Evolutionary conservation across 495 filamentous ascomycete genomes (phyloP).

Genomic region (Lophiostoma macrostomum): DNA sequence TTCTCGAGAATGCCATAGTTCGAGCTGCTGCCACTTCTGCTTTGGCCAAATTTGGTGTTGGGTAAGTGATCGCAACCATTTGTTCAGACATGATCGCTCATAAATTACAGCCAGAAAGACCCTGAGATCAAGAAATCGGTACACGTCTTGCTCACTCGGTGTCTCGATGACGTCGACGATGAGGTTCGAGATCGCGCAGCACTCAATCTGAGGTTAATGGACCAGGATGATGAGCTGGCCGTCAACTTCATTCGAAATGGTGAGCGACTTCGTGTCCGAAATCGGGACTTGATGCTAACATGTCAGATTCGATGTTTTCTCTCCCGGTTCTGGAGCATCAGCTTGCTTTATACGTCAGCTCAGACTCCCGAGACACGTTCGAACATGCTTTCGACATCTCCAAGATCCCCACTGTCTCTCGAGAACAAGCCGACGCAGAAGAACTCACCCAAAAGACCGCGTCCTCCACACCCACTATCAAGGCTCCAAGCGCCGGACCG

Average conservation of each 20-base stretch:
- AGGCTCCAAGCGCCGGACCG: slow-evolving; percentile 83
- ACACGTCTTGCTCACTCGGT: slow-evolving; percentile 84
- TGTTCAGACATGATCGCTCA: not conserved
- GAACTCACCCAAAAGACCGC: slow-evolving; percentile 95
- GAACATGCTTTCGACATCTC: slow-evolving; percentile 82
- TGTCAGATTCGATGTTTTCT: slow-evolving; percentile 76
- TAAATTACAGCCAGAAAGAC: slow-evolving; percentile 64
- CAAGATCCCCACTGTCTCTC: slow-evolving; percentile 87
- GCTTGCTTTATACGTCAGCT: slow-evolving; percentile 95
- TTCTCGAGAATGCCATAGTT: slow-evolving; percentile 94
- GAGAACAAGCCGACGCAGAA: slow-evolving; percentile 95
- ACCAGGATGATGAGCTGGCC: slow-evolving; percentile 75
- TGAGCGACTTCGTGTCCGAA: slow-evolving; percentile 44
- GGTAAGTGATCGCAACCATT: slow-evolving; percentile 35
- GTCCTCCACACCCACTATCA: slow-evolving; percentile 86
- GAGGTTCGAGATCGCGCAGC: slow-evolving; percentile 96
- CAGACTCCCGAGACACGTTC: slow-evolving; percentile 80
- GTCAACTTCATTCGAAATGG: slow-evolving; percentile 87
- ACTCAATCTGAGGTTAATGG: slow-evolving; percentile 84
- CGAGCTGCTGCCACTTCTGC: slow-evolving; percentile 94
- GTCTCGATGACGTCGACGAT: slow-evolving; percentile 95
- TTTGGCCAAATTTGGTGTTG: slow-evolving; percentile 93
- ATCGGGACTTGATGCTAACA: not conserved
- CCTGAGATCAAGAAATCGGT: slow-evolving; percentile 95
- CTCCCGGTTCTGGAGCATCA: slow-evolving; percentile 96